A percentile compares a stretch with the other conserved stretches of the same genome.
Evolutionary conservation across 768 basidiomycete species (phyloP).

Genomic region (Cyclocybe cylindracea): DNA sequence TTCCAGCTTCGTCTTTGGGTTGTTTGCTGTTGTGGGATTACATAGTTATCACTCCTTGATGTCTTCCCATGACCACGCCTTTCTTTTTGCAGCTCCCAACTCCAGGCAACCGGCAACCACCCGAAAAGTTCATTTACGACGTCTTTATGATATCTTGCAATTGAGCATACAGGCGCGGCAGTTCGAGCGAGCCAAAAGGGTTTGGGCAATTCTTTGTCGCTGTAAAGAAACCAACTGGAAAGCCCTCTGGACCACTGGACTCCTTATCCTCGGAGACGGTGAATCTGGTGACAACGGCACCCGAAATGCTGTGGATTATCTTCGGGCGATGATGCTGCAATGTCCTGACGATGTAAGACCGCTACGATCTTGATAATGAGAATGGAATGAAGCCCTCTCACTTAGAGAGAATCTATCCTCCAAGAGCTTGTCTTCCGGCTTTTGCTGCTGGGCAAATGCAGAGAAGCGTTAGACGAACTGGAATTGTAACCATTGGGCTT

Average conservation of each 20-base stretch:
- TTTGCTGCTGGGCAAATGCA: constrained; percentile 55
- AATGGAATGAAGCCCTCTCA: constrained; percentile 1
- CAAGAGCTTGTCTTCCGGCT: constrained; percentile 74
- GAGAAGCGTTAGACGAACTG: constrained; percentile 80
- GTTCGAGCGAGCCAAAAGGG: constrained; percentile 58
- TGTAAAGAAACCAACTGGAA: constrained; percentile 83
- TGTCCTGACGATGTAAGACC: constrained; percentile 60
- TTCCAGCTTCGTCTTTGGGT: constrained; percentile 7
- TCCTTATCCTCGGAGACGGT: constrained; percentile 50
- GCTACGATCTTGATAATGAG: not conserved
- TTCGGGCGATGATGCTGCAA: constrained; percentile 73
- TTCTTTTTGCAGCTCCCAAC: constrained; percentile 64
- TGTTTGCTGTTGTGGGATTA: constrained; percentile 5
- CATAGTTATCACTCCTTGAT: constrained; percentile 14
- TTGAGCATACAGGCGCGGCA: constrained; percentile 71
- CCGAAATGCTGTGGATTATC: constrained; percentile 52
- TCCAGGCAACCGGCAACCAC: constrained; percentile 50
- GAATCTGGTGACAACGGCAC: constrained; percentile 24
- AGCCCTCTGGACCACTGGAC: constrained; percentile 67
- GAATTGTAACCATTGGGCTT: constrained; percentile 62
- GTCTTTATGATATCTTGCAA: constrained; percentile 74
- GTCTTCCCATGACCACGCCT: constrained; percentile 40
- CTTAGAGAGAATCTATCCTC: constrained; percentile 72
- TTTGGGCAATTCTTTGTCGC: constrained; percentile 73
- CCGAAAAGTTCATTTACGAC: constrained; percentile 72